phyloP scores from a whole-genome alignment of 345 rosid species.

The Atalantia buxifolia region DNA sequence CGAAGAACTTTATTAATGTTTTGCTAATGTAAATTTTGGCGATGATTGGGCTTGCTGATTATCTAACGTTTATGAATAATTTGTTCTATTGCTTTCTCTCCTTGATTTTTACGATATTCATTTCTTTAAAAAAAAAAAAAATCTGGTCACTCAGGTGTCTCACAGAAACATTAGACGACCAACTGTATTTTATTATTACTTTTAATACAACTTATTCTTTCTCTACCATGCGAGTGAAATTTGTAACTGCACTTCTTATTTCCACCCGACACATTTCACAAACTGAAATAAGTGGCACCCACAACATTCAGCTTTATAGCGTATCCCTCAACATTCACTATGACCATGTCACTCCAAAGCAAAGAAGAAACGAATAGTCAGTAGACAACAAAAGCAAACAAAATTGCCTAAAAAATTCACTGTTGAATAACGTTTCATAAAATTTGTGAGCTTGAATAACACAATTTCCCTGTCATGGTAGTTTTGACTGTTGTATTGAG shows the following conservation, averaged over 20 bases:
- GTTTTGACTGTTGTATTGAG: not conserved
- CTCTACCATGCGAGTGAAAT: no score
- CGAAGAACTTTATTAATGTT: not conserved
- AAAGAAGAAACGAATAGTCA: not conserved
- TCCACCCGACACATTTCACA: no score
- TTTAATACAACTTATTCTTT: no score
- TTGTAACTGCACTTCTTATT: no score
- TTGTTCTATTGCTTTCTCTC: not conserved
- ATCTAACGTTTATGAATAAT: slow-evolving; percentile 12
- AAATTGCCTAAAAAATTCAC: not conserved
- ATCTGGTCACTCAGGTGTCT: not conserved
- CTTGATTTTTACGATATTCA: not conserved
- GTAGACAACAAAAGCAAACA: not conserved
- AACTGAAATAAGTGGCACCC: no score
- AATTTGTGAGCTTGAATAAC: not conserved
- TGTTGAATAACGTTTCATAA: not conserved
- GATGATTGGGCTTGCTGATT: slow-evolving; percentile 11
- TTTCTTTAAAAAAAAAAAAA: no score
- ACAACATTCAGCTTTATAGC: no score
- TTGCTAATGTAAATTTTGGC: slow-evolving; percentile 5
- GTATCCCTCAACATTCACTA: no score
- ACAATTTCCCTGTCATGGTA: not conserved
- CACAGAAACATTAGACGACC: not conserved
- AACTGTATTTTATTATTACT: no score
- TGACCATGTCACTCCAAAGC: no score